Conservation (phyloP, 495 filamentous ascomycete species). For the Aspergillus sparsus region DNA sequence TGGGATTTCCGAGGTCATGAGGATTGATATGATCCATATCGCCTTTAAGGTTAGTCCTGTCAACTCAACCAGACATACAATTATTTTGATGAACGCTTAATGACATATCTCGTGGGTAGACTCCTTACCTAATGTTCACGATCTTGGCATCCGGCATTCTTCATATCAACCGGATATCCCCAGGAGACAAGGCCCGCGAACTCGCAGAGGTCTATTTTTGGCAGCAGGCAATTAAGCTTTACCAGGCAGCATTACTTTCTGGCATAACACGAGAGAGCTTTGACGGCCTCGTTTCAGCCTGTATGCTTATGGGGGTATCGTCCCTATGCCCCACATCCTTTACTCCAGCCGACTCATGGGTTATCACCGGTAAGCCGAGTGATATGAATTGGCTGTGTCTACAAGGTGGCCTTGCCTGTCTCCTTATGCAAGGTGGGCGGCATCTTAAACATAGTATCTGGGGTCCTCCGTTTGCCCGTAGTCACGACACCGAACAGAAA, state of each 20-base stretch:
- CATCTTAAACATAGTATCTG: conserved; percentile 41
- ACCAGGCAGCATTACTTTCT: conserved; percentile 29
- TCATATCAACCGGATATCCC: conserved; percentile 39
- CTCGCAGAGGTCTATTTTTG: conserved; percentile 45
- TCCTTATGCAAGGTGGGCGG: conserved; percentile 33
- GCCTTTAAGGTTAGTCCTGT: conserved; percentile 37
- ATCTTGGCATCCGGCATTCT: conserved; percentile 43
- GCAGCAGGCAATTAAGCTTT: conserved; percentile 38
- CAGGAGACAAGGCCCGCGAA: conserved; percentile 25
- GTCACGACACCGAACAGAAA: conserved; percentile 23
- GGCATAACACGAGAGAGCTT: conserved; percentile 33
- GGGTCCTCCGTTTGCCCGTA: conserved; percentile 31
- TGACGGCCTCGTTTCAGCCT: conserved; percentile 42
- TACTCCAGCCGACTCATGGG: conserved; percentile 45
- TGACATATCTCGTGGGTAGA: conserved; percentile 26
- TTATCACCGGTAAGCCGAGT: conserved; percentile 34
- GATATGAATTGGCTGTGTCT: conserved; percentile 47
- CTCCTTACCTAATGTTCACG: conserved; percentile 46
- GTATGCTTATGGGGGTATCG: conserved; percentile 41
- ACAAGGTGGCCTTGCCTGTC: conserved; percentile 39
- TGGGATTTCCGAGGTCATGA: conserved; percentile 36
- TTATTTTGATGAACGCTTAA: background rate
- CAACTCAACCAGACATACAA: background rate
- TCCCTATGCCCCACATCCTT: conserved; percentile 40
- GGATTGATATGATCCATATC: conserved; percentile 40